A percentile compares a stretch with the other conserved stretches of the same genome.
These are phyloP conservation scores for Onygenales sp. DNA, from an alignment of 2,329 filamentous ascomycete species.

Conservation along the genomic window DNA sequence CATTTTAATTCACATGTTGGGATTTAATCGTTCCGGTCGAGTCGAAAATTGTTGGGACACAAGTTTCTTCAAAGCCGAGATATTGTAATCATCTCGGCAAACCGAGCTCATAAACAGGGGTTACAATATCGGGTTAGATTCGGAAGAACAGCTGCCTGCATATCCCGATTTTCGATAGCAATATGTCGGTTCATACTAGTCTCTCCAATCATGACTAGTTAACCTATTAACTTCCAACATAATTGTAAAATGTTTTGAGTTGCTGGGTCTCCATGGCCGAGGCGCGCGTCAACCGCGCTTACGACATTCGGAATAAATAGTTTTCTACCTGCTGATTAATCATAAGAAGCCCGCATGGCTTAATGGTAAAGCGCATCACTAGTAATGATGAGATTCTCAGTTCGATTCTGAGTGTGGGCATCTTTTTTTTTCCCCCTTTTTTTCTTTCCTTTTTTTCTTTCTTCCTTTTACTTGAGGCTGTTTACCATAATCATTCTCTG, in stretches of 20 bases:
- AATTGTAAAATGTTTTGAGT: background rate
- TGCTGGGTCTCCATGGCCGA: background rate
- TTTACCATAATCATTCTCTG: no score
- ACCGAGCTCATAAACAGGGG: no score
- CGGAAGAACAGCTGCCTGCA: no score
- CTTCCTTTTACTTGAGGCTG: background rate
- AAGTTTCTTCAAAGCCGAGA: background rate
- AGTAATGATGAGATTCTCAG: constrained; percentile 29
- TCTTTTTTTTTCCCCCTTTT: constrained; percentile 4
- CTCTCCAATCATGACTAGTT: background rate
- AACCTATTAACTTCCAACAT: background rate
- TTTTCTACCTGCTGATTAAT: background rate
- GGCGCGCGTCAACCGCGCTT: no score
- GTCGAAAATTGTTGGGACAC: no score
- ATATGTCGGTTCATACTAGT: background rate
- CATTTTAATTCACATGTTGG: no score
- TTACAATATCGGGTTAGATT: no score
- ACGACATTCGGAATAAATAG: no score
- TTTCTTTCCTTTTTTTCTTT: background rate
- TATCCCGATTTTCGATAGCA: no score
- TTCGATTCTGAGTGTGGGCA: constrained; percentile 27
- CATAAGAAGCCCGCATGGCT: constrained; percentile 20
- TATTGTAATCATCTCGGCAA: background rate
- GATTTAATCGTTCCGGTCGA: no score
- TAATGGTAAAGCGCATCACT: constrained; percentile 30